A percentile compares a stretch with the other conserved stretches of the same genome.
Evolutionary conservation across 495 filamentous ascomycete genomes (phyloP).

Genomic region (Aspergillus heteromorphus): DNA sequence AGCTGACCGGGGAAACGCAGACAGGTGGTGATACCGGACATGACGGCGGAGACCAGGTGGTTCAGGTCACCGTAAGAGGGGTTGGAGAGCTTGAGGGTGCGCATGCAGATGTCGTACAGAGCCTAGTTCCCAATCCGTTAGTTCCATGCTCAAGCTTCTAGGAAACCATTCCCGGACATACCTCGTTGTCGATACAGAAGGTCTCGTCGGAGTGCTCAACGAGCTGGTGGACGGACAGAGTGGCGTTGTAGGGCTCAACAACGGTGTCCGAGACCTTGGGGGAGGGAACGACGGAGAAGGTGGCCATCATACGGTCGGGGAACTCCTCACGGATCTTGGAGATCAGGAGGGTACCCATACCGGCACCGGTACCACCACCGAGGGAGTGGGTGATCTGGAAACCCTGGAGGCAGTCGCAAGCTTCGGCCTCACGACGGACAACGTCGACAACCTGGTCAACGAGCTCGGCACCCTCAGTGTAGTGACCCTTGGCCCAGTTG

Average conservation of each 20-base stretch:
- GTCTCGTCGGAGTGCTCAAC: conserved; percentile 99
- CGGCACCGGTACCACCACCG: conserved; percentile 99
- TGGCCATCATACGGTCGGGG: conserved; percentile 99
- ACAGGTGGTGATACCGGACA: conserved; percentile 98
- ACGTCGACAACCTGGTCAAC: conserved; percentile 98
- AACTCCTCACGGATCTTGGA: conserved; percentile 99
- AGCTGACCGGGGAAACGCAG: conserved; percentile 99
- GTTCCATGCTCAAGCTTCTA: neutral
- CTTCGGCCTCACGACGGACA: conserved; percentile 97
- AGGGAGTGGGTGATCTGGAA: conserved; percentile 99
- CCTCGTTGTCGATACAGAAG: conserved; percentile 99
- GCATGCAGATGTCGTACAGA: conserved; percentile 99
- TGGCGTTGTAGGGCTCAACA: conserved; percentile 99
- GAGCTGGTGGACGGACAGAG: conserved; percentile 97
- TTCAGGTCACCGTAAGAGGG: conserved; percentile 99
- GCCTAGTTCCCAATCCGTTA: conserved; percentile 49
- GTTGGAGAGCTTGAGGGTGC: conserved; percentile 96
- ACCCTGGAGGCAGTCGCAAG: conserved; percentile 98
- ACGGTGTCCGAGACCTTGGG: conserved; percentile 99
- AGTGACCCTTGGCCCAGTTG: conserved; percentile 99
- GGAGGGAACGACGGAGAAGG: conserved; percentile 99
- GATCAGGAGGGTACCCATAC: conserved; percentile 99
- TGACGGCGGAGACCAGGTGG: conserved; percentile 98
- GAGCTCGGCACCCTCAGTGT: conserved; percentile 99
- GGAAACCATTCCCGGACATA: conserved; percentile 22